These are phyloP conservation scores for Rubus parviflorus DNA, from an alignment of 306 rosid species.

Conservation along the genomic window DNA sequence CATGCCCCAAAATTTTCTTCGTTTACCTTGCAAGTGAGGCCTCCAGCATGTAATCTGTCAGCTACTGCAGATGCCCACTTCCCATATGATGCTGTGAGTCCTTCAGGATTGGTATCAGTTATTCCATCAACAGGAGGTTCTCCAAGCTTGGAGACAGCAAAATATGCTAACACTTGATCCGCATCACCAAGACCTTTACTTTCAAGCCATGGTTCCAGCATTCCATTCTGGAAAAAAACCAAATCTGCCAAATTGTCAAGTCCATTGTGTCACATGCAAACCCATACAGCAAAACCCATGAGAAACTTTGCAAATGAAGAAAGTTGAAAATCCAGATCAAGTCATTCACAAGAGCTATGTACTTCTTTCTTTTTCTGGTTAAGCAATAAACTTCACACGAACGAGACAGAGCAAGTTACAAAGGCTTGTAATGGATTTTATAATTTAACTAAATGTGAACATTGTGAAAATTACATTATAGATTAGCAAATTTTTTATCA, in stretches of 20 bases:
- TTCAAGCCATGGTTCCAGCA: constrained; percentile 92
- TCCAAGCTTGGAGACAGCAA: constrained; percentile 90
- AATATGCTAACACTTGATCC: constrained; percentile 84
- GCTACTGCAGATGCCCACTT: constrained; percentile 86
- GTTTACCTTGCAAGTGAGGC: constrained; percentile 88
- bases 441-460: not conserved
- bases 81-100: constrained; percentile 87
- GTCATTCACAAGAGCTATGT: not conserved
- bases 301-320: not conserved
- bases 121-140: constrained; percentile 81
- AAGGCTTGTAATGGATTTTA: not conserved
- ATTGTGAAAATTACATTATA: not conserved
- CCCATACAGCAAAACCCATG: not conserved
- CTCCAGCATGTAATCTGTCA: constrained; percentile 63
- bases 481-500: not conserved
- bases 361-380: not conserved
- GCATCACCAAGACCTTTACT: constrained; percentile 71
- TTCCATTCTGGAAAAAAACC: constrained; percentile 98
- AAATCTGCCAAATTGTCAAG: constrained; percentile 77
- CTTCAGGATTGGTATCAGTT: constrained; percentile 95
- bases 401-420: not conserved
- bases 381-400: not conserved
- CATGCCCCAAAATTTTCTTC: not conserved
- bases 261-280: constrained; percentile 10
- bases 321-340: not conserved